These are phyloP conservation scores for Aquilaria malaccensis DNA, from an alignment of 345 rosid genomes.

Conservation along the genomic window DNA sequence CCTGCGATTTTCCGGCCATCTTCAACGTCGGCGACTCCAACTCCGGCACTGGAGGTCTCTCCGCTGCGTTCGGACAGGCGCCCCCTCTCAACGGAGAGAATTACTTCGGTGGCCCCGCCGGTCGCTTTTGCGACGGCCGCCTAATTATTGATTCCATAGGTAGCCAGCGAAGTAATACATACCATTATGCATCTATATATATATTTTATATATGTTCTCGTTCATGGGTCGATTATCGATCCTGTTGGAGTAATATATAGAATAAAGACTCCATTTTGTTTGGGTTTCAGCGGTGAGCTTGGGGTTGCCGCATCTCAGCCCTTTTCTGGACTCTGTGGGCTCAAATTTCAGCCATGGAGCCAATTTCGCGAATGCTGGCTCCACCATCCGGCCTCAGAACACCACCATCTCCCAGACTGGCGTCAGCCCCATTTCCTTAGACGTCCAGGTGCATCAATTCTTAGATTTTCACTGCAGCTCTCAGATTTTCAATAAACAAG, in stretches of 20 bases:
- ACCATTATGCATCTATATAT: background rate
- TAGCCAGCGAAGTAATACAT: slow-evolving; percentile 8
- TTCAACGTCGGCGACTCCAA: slow-evolving; percentile 95
- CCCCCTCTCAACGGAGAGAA: slow-evolving; percentile 62
- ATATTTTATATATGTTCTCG: background rate
- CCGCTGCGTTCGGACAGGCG: slow-evolving; percentile 78
- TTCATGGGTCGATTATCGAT: slow-evolving; percentile 1
- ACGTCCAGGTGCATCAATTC: slow-evolving; percentile 57
- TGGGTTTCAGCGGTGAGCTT: slow-evolving; percentile 44
- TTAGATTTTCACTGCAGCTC: slow-evolving; percentile 49
- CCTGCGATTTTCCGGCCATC: slow-evolving; percentile 58
- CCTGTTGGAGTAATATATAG: background rate
- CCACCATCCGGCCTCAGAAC: slow-evolving; percentile 76
- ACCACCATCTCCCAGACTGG: slow-evolving; percentile 61
- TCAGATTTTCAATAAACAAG: slow-evolving; percentile 40
- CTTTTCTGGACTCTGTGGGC: slow-evolving; percentile 74
- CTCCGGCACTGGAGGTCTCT: slow-evolving; percentile 89
- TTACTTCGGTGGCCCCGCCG: slow-evolving; percentile 65
- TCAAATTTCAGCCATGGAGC: slow-evolving; percentile 78
- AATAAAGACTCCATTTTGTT: background rate
- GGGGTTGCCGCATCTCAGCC: slow-evolving; percentile 60
- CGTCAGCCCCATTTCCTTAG: slow-evolving; percentile 77
- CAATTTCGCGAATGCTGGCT: slow-evolving; percentile 90
- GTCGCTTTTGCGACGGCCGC: slow-evolving; percentile 86
- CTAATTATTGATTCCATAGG: slow-evolving; percentile 83